These are phyloP conservation scores for Pterocarpus santalinus DNA, from an alignment of 306 rosid species.

Conservation along the genomic window DNA sequence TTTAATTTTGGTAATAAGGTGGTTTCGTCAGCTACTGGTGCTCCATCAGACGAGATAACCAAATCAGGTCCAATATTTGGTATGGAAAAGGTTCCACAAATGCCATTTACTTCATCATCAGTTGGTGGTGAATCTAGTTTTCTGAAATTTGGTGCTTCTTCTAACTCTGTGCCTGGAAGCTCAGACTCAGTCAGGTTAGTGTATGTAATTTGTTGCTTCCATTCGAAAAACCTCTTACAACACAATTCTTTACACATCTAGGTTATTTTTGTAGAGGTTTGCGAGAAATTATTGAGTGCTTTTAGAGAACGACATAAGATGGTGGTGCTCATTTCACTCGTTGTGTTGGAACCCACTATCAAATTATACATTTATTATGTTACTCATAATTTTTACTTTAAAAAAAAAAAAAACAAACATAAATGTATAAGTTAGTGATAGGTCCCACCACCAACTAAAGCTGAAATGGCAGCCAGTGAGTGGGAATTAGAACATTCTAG, in stretches of 20 bases:
- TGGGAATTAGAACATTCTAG: no score
- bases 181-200: conserved; percentile 68
- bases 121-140: conserved; percentile 46
- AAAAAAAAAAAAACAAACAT: no score
- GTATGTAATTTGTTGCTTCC: conserved; percentile 16
- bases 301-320: no score
- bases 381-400: neutral
- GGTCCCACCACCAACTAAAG: no score
- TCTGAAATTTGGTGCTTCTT: conserved; percentile 50
- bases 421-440: no score
- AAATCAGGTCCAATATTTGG: conserved; percentile 48
- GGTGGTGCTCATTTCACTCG: neutral
- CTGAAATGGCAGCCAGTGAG: no score
- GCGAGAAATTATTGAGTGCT: neutral
- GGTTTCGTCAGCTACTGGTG: conserved; percentile 31
- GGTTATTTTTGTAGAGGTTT: conserved; percentile 23
- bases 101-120: conserved; percentile 49
- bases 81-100: conserved; percentile 53
- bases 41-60: conserved; percentile 44
- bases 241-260: neutral
- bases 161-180: conserved; percentile 55
- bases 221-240: neutral
- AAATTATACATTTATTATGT: no score
- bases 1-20: conserved; percentile 44
- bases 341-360: neutral